These are phyloP conservation scores for Tubosaeta brunneosetosa DNA, from an alignment of 768 basidiomycete genomes.

Conservation along the genomic window DNA sequence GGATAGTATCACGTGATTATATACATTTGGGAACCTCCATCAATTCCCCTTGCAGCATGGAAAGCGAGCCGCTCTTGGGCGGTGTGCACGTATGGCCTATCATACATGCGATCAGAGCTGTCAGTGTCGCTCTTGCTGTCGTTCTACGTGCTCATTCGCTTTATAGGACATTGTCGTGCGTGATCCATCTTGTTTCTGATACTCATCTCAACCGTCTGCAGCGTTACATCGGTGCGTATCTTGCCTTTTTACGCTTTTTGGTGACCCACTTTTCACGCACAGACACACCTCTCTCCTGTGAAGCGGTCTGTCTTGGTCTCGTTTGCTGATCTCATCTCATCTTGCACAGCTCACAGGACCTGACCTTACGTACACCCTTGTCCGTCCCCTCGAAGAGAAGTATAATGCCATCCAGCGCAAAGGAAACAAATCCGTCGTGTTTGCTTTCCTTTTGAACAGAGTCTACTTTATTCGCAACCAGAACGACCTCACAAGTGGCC, in stretches of 20 bases:
- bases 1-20: slow-evolving; percentile 6
- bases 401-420: slow-evolving; percentile 66
- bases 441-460: slow-evolving; percentile 84
- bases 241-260: neutral
- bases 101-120: slow-evolving; percentile 71
- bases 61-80: slow-evolving; percentile 39
- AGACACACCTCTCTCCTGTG: slow-evolving; percentile 84
- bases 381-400: slow-evolving; percentile 84
- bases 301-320: slow-evolving; percentile 51
- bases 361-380: slow-evolving; percentile 86
- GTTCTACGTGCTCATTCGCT: slow-evolving; percentile 11
- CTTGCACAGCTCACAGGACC: slow-evolving; percentile 64
- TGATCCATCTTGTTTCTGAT: slow-evolving; percentile 3
- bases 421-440: slow-evolving; percentile 81
- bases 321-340: slow-evolving; percentile 6
- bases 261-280: neutral
- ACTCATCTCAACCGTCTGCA: slow-evolving; percentile 22
- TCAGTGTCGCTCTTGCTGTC: slow-evolving; percentile 30
- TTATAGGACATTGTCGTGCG: slow-evolving; percentile 59
- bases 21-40: neutral
- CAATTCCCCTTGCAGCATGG: slow-evolving; percentile 9
- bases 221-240: slow-evolving; percentile 64
- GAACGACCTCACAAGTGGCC: slow-evolving; percentile 54
- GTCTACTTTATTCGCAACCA: slow-evolving; percentile 81
- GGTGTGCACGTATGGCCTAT: slow-evolving; percentile 73